These are phyloP conservation scores for Phanerochaete sordida DNA, from an alignment of 768 basidiomycete species.

Conservation along the genomic window DNA sequence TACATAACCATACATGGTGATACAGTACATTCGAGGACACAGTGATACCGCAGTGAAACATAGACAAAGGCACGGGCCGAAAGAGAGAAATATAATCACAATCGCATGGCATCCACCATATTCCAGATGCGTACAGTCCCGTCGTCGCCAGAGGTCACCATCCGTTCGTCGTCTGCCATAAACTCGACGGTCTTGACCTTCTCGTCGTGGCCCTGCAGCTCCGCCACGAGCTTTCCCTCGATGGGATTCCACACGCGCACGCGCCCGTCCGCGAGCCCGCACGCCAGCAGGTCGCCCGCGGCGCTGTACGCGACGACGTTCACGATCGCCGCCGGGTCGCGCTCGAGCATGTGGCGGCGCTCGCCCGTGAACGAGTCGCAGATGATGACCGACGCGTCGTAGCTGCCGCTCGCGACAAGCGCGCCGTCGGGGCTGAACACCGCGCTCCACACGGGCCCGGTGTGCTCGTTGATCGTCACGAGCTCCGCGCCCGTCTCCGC, in stretches of 20 bases:
- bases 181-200: constrained; percentile 35
- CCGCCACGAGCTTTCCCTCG: constrained; percentile 5
- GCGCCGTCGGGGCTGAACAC: constrained; percentile 42
- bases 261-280: constrained; percentile 19
- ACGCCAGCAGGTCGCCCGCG: constrained; percentile 17
- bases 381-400: constrained; percentile 26
- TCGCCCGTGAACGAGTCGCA: constrained; percentile 18
- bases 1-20: background rate
- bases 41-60: background rate
- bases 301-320: constrained; percentile 10
- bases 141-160: constrained; percentile 43
- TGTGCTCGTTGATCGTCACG: constrained; percentile 15
- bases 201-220: constrained; percentile 22
- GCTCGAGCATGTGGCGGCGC: background rate
- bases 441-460: constrained; percentile 29
- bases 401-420: constrained; percentile 37
- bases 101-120: constrained; percentile 5
- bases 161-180: constrained; percentile 37
- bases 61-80: too few species aligned
- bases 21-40: background rate
- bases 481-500: constrained; percentile 15
- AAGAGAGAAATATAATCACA: too few species aligned
- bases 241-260: constrained; percentile 16
- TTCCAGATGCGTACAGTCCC: constrained; percentile 19
- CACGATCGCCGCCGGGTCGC: constrained; percentile 10